phyloP scores from a whole-genome alignment of 495 filamentous ascomycete species.

The Saxophila tyrrhenica region DNA sequence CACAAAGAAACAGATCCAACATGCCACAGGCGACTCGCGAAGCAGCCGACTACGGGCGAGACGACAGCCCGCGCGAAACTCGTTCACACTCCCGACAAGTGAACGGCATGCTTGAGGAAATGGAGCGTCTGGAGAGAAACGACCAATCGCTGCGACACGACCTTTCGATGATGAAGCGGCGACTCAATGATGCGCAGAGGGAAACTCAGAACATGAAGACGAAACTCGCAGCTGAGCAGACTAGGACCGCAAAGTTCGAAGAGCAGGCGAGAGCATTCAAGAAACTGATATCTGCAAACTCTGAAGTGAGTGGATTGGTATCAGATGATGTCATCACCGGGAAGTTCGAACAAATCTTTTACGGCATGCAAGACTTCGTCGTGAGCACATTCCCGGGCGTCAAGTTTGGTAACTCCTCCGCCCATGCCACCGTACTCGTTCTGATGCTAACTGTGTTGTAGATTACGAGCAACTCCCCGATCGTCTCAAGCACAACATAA shows the following conservation, averaged over 20 bases:
- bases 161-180: too few relatives aligned
- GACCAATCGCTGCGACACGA: too few relatives aligned
- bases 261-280: neutral
- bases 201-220: neutral
- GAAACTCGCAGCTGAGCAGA: neutral
- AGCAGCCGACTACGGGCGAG: too few relatives aligned
- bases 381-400: neutral
- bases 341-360: conserved; percentile 4
- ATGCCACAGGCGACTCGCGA: too few relatives aligned
- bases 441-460: neutral
- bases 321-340: neutral
- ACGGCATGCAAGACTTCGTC: conserved; percentile 5
- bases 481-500: neutral
- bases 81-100: too few relatives aligned
- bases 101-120: too few relatives aligned
- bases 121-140: too few relatives aligned
- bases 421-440: too few relatives aligned
- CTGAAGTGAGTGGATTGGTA: neutral
- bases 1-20: too few relatives aligned
- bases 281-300: neutral
- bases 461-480: neutral
- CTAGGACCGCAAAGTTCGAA: neutral
- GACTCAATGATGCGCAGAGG: too few relatives aligned
- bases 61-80: too few relatives aligned
- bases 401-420: conserved; percentile 4